These are phyloP conservation scores for Penicillium thymicola DNA, from an alignment of 2,329 filamentous ascomycete species.

Conservation along the genomic window DNA sequence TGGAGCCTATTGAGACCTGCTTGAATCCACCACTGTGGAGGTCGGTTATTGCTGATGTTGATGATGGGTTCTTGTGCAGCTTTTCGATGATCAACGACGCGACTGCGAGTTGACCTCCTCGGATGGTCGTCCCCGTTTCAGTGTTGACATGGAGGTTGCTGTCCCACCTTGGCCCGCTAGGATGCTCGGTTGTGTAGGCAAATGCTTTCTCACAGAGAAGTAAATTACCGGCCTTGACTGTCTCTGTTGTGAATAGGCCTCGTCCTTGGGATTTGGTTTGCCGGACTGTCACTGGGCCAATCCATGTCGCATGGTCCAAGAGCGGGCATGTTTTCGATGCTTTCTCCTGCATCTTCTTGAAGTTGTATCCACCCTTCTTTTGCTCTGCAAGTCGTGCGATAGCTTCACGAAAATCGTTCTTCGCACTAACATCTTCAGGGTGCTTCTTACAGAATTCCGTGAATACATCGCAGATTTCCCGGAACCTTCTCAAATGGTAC, in stretches of 20 bases:
- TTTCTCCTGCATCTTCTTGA: slow-evolving; percentile 27
- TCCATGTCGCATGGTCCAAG: slow-evolving; percentile 42
- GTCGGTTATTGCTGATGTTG: slow-evolving; percentile 28
- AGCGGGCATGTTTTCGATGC: slow-evolving; percentile 19
- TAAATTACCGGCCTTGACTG: slow-evolving; percentile 50
- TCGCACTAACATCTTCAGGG: slow-evolving; percentile 35
- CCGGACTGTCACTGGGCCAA: slow-evolving; percentile 42
- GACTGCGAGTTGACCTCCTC: neutral
- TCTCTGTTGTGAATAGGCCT: slow-evolving; percentile 51
- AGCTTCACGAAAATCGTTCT: slow-evolving; percentile 29
- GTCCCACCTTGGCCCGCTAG: neutral
- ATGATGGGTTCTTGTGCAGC: slow-evolving; percentile 40
- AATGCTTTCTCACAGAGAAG: slow-evolving; percentile 58
- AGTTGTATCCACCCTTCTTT: slow-evolving; percentile 16
- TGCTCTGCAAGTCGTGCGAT: slow-evolving; percentile 18
- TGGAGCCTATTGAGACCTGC: neutral
- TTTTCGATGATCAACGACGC: slow-evolving; percentile 43
- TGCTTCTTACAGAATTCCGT: slow-evolving; percentile 29
- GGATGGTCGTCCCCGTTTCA: neutral
- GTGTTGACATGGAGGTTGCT: neutral
- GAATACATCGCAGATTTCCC: slow-evolving; percentile 37
- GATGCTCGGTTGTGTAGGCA: slow-evolving; percentile 26
- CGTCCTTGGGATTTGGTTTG: slow-evolving; percentile 43
- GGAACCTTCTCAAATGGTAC: slow-evolving; percentile 42
- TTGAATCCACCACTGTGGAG: slow-evolving; percentile 37